Percentiles rank a stretch among this genome's conserved stretches.
Evolutionary conservation across 2,329 filamentous ascomycete genomes (phyloP).

Genomic region (Metarhizium anisopliae): DNA sequence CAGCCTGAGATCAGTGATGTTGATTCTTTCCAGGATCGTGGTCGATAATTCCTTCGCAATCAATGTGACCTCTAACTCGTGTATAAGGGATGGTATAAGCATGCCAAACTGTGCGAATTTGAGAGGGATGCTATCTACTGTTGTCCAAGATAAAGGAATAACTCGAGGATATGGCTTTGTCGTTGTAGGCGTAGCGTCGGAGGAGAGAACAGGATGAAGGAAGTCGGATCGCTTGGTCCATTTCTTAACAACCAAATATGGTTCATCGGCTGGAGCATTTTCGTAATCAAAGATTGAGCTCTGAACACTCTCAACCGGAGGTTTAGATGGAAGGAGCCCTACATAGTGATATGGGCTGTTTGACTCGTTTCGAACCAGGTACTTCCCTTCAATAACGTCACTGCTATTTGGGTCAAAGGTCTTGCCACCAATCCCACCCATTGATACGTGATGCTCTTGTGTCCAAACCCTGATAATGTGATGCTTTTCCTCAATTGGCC

Average conservation of each 20-base stretch:
- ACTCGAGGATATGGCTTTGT: constrained; percentile 34
- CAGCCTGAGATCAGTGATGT: constrained; percentile 43
- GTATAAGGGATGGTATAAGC: constrained; percentile 64
- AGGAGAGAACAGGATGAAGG: constrained; percentile 31
- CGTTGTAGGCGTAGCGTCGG: constrained; percentile 14
- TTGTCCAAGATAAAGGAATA: constrained; percentile 39
- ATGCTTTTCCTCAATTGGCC: constrained; percentile 25
- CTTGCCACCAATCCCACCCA: constrained; percentile 21
- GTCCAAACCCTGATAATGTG: constrained; percentile 35
- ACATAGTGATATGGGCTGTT: constrained; percentile 32
- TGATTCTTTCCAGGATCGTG: constrained; percentile 28
- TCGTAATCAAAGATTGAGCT: constrained; percentile 26
- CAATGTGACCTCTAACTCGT: constrained; percentile 57
- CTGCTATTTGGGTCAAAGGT: constrained; percentile 19
- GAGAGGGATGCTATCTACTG: constrained; percentile 36
- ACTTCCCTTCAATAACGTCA: constrained; percentile 10
- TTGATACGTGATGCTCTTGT: constrained; percentile 14
- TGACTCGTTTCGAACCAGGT: constrained; percentile 31
- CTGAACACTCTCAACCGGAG: constrained; percentile 30
- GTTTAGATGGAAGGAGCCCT: constrained; percentile 33
- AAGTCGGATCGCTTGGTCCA: constrained; percentile 52
- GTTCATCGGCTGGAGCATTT: constrained; percentile 30
- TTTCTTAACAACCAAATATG: constrained; percentile 38
- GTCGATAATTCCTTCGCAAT: constrained; percentile 49
- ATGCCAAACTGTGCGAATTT: constrained; percentile 42